A percentile compares a stretch with the other conserved stretches of the same genome.
Evolutionary conservation across 495 filamentous ascomycete species (phyloP).

Genomic region (Astrothelium macrocarpum): DNA sequence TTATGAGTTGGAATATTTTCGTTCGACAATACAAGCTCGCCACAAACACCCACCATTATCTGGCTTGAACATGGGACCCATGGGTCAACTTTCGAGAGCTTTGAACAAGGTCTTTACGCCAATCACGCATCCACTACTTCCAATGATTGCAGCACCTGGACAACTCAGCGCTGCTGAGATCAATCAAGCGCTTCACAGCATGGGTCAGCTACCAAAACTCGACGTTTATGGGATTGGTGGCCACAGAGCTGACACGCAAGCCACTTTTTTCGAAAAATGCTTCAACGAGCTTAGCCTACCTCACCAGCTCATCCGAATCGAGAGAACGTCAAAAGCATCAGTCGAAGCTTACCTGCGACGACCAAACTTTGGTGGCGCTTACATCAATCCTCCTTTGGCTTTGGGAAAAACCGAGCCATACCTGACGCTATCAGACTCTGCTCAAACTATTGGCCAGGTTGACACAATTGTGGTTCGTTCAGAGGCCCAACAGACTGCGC

Average conservation of each 20-base stretch:
- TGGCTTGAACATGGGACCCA: constrained; percentile 77
- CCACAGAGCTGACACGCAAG: constrained; percentile 59
- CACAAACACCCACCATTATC: constrained; percentile 63
- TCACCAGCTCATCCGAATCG: constrained; percentile 66
- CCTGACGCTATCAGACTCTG: constrained; percentile 59
- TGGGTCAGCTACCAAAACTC: constrained; percentile 70
- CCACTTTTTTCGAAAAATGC: constrained; percentile 79
- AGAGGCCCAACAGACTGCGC: constrained; percentile 25
- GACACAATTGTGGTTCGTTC: constrained; percentile 64
- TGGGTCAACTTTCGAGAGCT: constrained; percentile 68
- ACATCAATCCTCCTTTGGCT: constrained; percentile 59
- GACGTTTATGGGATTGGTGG: constrained; percentile 72
- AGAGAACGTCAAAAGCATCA: constrained; percentile 53
- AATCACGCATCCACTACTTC: constrained; percentile 73
- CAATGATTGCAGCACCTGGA: constrained; percentile 75
- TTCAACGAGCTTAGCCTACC: constrained; percentile 81
- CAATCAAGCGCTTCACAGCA: constrained; percentile 64
- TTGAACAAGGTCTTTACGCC: constrained; percentile 78
- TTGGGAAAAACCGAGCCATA: constrained; percentile 40
- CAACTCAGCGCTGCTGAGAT: constrained; percentile 77
- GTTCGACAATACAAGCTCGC: constrained; percentile 58
- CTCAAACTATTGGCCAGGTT: constrained; percentile 62
- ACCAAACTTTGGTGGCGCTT: constrained; percentile 67
- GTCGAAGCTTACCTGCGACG: constrained; percentile 59
- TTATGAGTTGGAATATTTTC: constrained; percentile 81